Percentiles rank a stretch among this genome's conserved stretches.
Evolutionary conservation across 345 rosid genomes (phyloP).

Genomic region (Populus davidiana): DNA sequence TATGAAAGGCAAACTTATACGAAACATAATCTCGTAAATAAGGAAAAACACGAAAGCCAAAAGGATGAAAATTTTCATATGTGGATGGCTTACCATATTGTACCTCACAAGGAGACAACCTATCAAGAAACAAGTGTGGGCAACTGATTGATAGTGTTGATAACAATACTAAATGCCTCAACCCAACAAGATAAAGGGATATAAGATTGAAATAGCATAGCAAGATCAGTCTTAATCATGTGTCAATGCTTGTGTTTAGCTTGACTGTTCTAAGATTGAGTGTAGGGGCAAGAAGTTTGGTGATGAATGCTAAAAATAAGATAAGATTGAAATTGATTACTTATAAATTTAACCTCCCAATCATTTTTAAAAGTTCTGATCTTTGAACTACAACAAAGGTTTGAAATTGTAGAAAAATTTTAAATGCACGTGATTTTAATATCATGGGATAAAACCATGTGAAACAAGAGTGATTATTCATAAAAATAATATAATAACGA

Average conservation of each 20-base stretch:
- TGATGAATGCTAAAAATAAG: not conserved
- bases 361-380: constrained; percentile 8
- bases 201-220: not conserved
- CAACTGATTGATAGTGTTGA: no score
- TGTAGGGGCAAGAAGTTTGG: not conserved
- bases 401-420: not conserved
- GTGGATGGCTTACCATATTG: no score
- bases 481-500: not conserved
- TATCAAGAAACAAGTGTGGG: no score
- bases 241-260: not conserved
- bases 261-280: not conserved
- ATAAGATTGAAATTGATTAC: not conserved
- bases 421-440: not conserved
- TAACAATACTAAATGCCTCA: not conserved
- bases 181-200: not conserved
- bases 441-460: not conserved
- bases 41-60: no score
- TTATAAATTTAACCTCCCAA: not conserved
- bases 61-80: no score
- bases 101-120: no score
- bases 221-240: not conserved
- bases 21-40: no score
- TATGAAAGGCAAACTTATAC: no score
- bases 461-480: not conserved
- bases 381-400: not conserved